Percentiles rank a stretch among this genome's conserved stretches.
These are phyloP conservation scores for Verticillium tricorpus DNA, from an alignment of 2,329 filamentous ascomycete genomes.

Conservation along the genomic window DNA sequence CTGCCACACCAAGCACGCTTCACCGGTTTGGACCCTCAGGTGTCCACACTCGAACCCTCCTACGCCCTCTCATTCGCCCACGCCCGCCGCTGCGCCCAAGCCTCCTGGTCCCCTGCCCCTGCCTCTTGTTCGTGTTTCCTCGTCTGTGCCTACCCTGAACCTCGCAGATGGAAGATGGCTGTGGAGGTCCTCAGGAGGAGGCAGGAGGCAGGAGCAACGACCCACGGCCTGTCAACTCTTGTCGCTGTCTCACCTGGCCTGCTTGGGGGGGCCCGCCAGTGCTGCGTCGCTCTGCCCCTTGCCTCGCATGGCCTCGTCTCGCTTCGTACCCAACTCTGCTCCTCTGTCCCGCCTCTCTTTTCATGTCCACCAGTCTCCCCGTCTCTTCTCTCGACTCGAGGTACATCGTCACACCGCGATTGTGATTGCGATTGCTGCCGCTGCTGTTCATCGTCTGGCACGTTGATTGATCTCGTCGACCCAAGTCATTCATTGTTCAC, in stretches of 20 bases:
- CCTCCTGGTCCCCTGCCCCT: not conserved
- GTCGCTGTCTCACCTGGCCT: not conserved
- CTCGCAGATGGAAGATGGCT: not conserved
- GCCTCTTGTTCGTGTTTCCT: not conserved
- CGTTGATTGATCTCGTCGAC: slow-evolving; percentile 13
- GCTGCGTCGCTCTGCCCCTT: not conserved
- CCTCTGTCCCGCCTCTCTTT: not conserved
- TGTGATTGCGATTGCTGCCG: slow-evolving; percentile 6
- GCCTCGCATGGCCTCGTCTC: not conserved
- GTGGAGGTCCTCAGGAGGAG: not conserved
- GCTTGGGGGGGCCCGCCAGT: not conserved
- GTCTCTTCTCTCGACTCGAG: not conserved
- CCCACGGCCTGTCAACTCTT: not conserved
- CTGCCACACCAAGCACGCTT: not conserved
- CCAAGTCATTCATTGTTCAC: slow-evolving; percentile 9
- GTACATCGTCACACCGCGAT: not conserved
- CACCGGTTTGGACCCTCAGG: not conserved
- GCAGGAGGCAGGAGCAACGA: not conserved
- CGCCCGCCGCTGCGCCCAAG: not conserved
- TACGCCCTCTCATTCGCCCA: not conserved
- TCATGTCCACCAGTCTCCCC: not conserved
- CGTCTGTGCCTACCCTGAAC: not conserved
- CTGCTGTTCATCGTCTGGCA: slow-evolving; percentile 15
- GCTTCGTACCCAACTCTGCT: not conserved
- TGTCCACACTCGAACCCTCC: not conserved